A percentile compares a stretch with the other conserved stretches of the same genome.
Conservation (phyloP, 768 basidiomycete genomes). For the Dendrothele bispora region DNA sequence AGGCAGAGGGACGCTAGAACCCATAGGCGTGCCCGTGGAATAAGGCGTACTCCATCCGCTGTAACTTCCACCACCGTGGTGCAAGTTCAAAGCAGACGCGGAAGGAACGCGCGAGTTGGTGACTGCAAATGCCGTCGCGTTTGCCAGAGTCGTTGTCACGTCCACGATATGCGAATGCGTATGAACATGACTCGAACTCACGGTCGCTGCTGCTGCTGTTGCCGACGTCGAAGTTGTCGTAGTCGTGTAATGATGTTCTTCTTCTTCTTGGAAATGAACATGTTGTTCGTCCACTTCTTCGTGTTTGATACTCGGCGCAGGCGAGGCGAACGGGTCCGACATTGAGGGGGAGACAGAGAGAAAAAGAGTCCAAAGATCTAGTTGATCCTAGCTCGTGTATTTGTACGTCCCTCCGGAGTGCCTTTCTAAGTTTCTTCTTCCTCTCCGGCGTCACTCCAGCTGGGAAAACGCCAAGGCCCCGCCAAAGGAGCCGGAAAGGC, state of each 20-base stretch:
- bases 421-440: too few species aligned
- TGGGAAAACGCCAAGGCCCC: too few species aligned
- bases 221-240: not conserved
- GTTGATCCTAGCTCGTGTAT: too few species aligned
- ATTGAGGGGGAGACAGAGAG: not conserved
- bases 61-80: not conserved
- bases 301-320: not conserved
- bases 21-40: not conserved
- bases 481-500: too few species aligned
- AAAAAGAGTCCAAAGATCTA: not conserved
- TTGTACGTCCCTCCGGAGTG: too few species aligned
- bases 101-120: not conserved
- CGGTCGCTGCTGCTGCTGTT: not conserved
- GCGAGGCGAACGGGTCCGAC: slow-evolving; percentile 1
- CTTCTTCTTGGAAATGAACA: not conserved
- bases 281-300: not conserved
- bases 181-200: too few species aligned
- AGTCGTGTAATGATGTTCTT: not conserved
- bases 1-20: too few species aligned
- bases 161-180: too few species aligned
- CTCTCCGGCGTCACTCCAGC: too few species aligned
- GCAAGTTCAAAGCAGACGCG: not conserved
- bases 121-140: slow-evolving; percentile 6
- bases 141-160: slow-evolving; percentile 3
- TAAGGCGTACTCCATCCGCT: not conserved